phyloP scores from a whole-genome alignment of 2,329 filamentous ascomycete species.

The Fusarium burgessii region DNA sequence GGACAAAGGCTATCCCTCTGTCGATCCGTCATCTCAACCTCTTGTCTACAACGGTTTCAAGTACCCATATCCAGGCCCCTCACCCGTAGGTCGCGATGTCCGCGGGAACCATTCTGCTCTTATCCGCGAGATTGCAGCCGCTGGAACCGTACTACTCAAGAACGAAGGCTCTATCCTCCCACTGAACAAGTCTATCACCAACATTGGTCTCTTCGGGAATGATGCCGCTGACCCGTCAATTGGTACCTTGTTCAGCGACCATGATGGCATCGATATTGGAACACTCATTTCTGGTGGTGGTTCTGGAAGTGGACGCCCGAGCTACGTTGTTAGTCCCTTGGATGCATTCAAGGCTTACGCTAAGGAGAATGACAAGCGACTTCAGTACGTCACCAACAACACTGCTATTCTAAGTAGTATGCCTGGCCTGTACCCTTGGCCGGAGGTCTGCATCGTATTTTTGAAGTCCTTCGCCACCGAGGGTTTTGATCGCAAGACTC shows the following conservation, averaged over 20 bases:
- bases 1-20: neutral
- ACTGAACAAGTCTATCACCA: slow-evolving; percentile 61
- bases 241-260: neutral
- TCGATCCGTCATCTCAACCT: neutral
- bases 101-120: slow-evolving; percentile 72
- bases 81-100: slow-evolving; percentile 66
- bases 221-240: slow-evolving; percentile 63
- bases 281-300: neutral
- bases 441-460: neutral
- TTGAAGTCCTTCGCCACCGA: neutral
- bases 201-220: slow-evolving; percentile 71
- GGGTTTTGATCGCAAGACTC: slow-evolving; percentile 1
- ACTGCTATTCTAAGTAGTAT: neutral
- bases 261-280: neutral
- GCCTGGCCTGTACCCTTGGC: neutral
- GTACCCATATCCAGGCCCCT: slow-evolving; percentile 56
- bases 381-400: slow-evolving; percentile 4
- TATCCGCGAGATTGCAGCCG: slow-evolving; percentile 65
- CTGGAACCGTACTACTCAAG: slow-evolving; percentile 75
- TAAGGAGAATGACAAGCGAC: neutral
- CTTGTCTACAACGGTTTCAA: slow-evolving; percentile 1
- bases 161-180: slow-evolving; percentile 70
- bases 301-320: neutral
- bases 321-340: neutral
- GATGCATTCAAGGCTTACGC: neutral